Percentiles rank a stretch among this genome's conserved stretches.
Conservation (phyloP, 2,329 filamentous ascomycete genomes). For the Fusarium circinatum region DNA sequence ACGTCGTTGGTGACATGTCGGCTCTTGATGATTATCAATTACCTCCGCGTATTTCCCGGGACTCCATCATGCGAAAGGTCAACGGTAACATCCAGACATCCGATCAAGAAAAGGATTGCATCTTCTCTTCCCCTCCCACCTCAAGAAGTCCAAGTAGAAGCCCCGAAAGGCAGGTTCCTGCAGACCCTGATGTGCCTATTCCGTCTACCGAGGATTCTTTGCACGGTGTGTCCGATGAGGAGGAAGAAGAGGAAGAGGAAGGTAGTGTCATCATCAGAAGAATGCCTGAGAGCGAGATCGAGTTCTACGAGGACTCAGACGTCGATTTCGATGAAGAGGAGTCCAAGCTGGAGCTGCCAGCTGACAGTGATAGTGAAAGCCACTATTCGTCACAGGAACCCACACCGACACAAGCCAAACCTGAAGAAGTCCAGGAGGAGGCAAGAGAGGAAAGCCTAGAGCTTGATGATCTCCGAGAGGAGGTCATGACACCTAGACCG, state of each 20-base stretch:
- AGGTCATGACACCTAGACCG: slow-evolving; percentile 61
- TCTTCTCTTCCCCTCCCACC: slow-evolving; percentile 70
- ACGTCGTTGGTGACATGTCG: slow-evolving; percentile 69
- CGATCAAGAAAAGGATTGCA: slow-evolving; percentile 70
- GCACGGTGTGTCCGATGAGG: slow-evolving; percentile 58
- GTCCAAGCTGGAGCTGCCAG: slow-evolving; percentile 60
- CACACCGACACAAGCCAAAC: slow-evolving; percentile 38
- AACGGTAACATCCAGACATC: slow-evolving; percentile 70
- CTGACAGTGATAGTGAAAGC: slow-evolving; percentile 55
- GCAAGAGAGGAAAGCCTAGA: background rate
- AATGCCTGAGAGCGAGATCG: slow-evolving; percentile 69
- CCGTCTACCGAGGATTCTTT: slow-evolving; percentile 82
- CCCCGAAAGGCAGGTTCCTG: slow-evolving; percentile 65
- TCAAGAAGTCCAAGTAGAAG: slow-evolving; percentile 57
- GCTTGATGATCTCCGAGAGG: slow-evolving; percentile 54
- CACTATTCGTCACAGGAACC: slow-evolving; percentile 49
- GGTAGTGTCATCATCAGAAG: slow-evolving; percentile 74
- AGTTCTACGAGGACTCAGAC: slow-evolving; percentile 66
- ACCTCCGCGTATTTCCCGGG: slow-evolving; percentile 85
- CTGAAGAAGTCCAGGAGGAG: slow-evolving; percentile 53
- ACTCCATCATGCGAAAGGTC: slow-evolving; percentile 91
- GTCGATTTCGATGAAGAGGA: slow-evolving; percentile 67
- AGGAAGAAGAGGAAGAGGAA: slow-evolving; percentile 60
- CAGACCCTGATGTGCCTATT: slow-evolving; percentile 91
- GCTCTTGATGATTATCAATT: slow-evolving; percentile 71